phyloP scores from a whole-genome alignment of 2,329 filamentous ascomycete genomes.

The Balansia obtecta region DNA sequence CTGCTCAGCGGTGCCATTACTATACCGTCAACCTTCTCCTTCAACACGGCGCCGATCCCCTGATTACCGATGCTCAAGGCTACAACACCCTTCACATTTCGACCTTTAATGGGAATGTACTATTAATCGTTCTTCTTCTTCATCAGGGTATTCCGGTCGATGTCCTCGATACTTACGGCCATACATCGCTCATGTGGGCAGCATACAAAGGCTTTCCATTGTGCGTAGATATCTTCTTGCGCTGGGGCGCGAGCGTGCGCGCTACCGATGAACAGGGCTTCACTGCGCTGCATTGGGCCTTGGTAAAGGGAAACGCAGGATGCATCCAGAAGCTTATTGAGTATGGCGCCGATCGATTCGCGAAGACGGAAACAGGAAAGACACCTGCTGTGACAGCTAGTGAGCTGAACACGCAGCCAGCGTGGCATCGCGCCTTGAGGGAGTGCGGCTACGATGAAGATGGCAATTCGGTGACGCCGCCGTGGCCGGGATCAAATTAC shows the following conservation, averaged over 20 bases:
- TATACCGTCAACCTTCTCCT: slow-evolving; percentile 91
- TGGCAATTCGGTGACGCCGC: slow-evolving; percentile 55
- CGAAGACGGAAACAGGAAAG: slow-evolving; percentile 80
- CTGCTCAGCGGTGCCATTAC: slow-evolving; percentile 90
- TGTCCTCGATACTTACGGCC: slow-evolving; percentile 75
- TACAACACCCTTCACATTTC: slow-evolving; percentile 97
- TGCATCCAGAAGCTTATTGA: slow-evolving; percentile 92
- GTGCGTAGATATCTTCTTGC: slow-evolving; percentile 82
- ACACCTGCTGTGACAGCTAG: slow-evolving; percentile 73
- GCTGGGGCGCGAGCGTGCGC: slow-evolving; percentile 92
- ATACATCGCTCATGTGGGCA: slow-evolving; percentile 96
- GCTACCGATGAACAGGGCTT: slow-evolving; percentile 85
- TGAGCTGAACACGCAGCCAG: slow-evolving; percentile 75
- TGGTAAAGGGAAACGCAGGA: slow-evolving; percentile 81
- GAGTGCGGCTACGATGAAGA: slow-evolving; percentile 78
- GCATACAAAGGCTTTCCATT: slow-evolving; percentile 93
- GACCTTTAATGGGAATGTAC: slow-evolving; percentile 91
- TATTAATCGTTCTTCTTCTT: slow-evolving; percentile 75
- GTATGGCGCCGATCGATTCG: slow-evolving; percentile 89
- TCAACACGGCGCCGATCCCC: slow-evolving; percentile 80
- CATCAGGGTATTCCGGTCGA: slow-evolving; percentile 95
- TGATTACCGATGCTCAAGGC: slow-evolving; percentile 85
- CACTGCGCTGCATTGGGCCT: slow-evolving; percentile 88
- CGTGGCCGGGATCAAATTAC: slow-evolving; percentile 60
- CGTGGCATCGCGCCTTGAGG: slow-evolving; percentile 72